Base-by-base conservation (phyloP, 2,329 filamentous ascomycete species). In the Paraconiothyrium sp. region DNA sequence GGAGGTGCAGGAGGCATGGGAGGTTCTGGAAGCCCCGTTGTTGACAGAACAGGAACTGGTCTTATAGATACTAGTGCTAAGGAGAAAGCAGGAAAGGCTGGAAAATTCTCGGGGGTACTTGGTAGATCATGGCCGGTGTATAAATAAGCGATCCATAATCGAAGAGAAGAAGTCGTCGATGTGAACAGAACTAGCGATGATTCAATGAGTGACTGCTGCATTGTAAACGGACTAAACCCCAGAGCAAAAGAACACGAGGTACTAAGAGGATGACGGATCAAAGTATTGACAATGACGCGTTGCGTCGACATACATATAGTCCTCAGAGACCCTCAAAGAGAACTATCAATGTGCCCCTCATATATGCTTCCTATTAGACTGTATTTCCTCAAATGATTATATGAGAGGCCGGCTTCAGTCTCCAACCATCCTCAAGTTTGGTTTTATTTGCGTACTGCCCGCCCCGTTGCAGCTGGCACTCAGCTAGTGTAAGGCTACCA, bases 41-140 rank as follows among this genome's bases (percentile, higher is more conserved):
- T 59, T 30, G 49, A 59, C 22, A 55, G 57, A 22, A 55, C 34
- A 2, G 57, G 43, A 27, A 59, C 57, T n/a, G 50, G n/a, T 2
- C 30, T 54, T 13, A 41, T 54, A 16, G 50, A 54, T n/a, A 54
- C 37, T 9, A 30, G 5, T 30, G 20, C 1, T 43, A n/a, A 22
- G 2, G 50, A 20, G 13, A 54, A 41, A n/a, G 2, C 35, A 14
- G 50, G 50, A 30, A 54, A 54, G 35, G 35, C 37, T n/a, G 50
- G 50, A n/a, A 54, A 54, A 8, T 24, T 43, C 11, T 54, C 50
- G 4, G 37, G 50, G 3, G n/a, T 43, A 27, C 13, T 54, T 2
- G 22, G 35, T 9, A 54, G 37, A 27, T n/a, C 35, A 32, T 54
- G 50, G 50, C 50, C 34, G 13, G 50, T 41, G 14, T 54, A 54